Evolutionary conservation across 805 yeast genomes (phyloP).

Genomic region (Gaillardinia entomophila): DNA sequence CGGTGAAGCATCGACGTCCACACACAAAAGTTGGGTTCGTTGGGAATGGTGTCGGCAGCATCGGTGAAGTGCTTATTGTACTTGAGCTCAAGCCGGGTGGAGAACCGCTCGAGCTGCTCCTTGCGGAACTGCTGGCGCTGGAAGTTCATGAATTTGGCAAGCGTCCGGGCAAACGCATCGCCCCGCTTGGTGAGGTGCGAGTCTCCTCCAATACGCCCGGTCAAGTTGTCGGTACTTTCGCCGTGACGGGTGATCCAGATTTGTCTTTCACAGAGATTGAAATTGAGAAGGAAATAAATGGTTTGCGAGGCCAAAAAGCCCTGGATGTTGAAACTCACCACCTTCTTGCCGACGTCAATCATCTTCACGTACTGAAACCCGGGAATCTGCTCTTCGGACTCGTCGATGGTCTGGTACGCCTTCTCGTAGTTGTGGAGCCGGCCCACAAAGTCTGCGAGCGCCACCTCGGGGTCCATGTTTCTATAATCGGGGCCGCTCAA

Average conservation of each 20-base stretch:
- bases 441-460: constrained; percentile 75
- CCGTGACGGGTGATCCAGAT: constrained; percentile 96
- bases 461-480: constrained; percentile 75
- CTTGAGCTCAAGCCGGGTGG: constrained; percentile 40
- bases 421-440: constrained; percentile 78
- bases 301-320: constrained; percentile 89
- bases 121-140: constrained; percentile 66
- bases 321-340: constrained; percentile 85
- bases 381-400: constrained; percentile 58
- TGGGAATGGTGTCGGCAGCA: constrained; percentile 25
- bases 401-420: constrained; percentile 89
- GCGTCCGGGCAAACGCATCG: constrained; percentile 60
- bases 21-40: constrained; percentile 76
- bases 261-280: constrained; percentile 83
- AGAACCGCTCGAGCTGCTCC: constrained; percentile 51
- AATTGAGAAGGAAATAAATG: constrained; percentile 75
- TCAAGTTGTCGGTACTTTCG: constrained; percentile 78
- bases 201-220: constrained; percentile 90
- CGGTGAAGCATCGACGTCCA: constrained; percentile 89
- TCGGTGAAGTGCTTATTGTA: constrained; percentile 25
- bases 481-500: constrained; percentile 90
- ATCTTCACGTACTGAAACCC: constrained; percentile 84
- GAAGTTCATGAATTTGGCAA: constrained; percentile 66
- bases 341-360: constrained; percentile 94
- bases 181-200: constrained; percentile 79